Conservation (phyloP, 225 moss, liverwort and hornwort genomes). For the Bryoerythrophyllum caledonicum region DNA sequence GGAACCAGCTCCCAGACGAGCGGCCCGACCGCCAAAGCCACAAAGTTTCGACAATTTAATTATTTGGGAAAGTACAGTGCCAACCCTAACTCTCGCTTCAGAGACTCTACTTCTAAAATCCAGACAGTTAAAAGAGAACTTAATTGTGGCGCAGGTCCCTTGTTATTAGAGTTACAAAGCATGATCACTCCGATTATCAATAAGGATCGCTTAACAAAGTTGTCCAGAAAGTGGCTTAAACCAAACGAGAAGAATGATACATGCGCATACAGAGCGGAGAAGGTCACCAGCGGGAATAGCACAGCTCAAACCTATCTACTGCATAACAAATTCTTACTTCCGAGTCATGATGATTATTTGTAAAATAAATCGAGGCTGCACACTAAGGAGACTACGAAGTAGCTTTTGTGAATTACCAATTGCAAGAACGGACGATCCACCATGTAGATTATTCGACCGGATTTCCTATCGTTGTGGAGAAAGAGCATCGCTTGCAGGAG, state of each 20-base stretch:
- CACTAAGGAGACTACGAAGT: neutral
- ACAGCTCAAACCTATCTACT: constrained; percentile 2
- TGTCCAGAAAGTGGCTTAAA: neutral
- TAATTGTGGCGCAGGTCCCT: neutral
- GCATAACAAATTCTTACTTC: neutral
- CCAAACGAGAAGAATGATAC: neutral
- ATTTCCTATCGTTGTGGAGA: constrained; percentile 14
- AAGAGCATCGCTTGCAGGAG: neutral
- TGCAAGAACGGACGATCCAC: neutral
- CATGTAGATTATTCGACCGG: neutral
- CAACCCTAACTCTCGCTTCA: constrained; percentile 19
- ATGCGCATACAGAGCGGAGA: neutral
- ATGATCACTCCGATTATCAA: constrained; percentile 1
- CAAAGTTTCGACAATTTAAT: constrained; percentile 10
- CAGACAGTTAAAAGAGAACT: neutral
- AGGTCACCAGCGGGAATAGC: neutral
- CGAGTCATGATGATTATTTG: neutral
- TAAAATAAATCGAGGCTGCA: constrained; percentile 15
- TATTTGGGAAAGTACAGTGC: neutral
- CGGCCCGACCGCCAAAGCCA: neutral
- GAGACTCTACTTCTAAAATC: neutral
- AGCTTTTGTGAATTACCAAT: neutral
- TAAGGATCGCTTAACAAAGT: constrained; percentile 1
- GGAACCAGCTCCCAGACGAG: neutral
- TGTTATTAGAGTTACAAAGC: neutral